Conservation (phyloP, 345 rosid species). For the Trapa incisa region DNA sequence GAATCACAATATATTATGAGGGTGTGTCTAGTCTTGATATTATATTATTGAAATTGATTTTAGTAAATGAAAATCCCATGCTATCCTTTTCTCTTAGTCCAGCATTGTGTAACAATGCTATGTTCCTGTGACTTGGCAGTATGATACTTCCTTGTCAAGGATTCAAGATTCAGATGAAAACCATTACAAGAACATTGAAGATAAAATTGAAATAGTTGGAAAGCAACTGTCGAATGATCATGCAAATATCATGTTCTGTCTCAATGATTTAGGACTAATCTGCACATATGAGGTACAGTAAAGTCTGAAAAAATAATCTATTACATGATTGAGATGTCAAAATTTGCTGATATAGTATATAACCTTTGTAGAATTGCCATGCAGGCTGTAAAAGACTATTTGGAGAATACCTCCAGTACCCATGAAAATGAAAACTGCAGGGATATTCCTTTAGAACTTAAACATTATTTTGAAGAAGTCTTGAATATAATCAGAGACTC, state of each 20-base stretch:
- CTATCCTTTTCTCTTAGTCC: not conserved
- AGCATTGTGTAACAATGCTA: not conserved
- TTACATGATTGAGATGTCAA: not conserved
- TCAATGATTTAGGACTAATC: conserved; percentile 67
- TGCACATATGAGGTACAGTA: conserved; percentile 71
- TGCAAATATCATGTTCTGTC: conserved; percentile 59
- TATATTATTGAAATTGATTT: not conserved
- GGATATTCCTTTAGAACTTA: conserved; percentile 32
- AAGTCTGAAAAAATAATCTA: not conserved
- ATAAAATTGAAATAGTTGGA: conserved; percentile 27
- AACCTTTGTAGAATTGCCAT: conserved; percentile 7
- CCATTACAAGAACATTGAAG: conserved; percentile 29
- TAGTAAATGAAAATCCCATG: too few species aligned
- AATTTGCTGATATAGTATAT: not conserved
- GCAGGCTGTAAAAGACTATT: conserved; percentile 62
- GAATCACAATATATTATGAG: not conserved
- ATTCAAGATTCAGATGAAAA: conserved; percentile 29
- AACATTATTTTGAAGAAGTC: conserved; percentile 53
- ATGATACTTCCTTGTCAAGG: conserved; percentile 33
- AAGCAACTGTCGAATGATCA: conserved; percentile 37
- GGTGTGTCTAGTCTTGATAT: not conserved
- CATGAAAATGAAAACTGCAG: conserved; percentile 29
- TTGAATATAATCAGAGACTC: conserved; percentile 22
- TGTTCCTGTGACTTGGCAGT: conserved; percentile 33
- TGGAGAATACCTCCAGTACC: conserved; percentile 27